Conservation (phyloP, 495 filamentous ascomycete genomes). For the Penicillium canescens region DNA sequence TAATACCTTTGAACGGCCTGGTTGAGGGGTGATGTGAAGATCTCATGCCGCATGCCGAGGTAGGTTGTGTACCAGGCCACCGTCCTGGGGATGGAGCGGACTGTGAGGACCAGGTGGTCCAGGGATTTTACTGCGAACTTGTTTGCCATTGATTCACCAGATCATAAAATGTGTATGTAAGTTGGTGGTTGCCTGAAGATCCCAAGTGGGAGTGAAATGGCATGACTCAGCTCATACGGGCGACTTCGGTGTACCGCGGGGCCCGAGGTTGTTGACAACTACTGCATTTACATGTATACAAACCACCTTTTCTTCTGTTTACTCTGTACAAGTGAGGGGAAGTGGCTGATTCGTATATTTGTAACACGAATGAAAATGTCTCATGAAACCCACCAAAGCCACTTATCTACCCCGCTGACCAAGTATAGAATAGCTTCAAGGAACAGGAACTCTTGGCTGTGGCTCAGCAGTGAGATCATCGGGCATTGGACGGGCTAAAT, state of each 20-base stretch:
- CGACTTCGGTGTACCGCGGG: background rate
- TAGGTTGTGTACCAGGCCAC: constrained; percentile 48
- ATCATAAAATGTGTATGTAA: background rate
- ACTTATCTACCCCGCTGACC: background rate
- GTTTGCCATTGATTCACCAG: constrained; percentile 11
- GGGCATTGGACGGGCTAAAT: background rate
- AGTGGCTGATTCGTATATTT: no score
- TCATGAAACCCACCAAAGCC: no score
- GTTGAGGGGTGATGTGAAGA: constrained; percentile 38
- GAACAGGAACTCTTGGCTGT: constrained; percentile 2
- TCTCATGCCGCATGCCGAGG: constrained; percentile 52
- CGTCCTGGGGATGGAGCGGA: constrained; percentile 43
- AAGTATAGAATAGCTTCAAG: constrained; percentile 1
- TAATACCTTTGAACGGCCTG: constrained; percentile 29
- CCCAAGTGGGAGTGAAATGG: background rate
- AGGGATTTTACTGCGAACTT: constrained; percentile 41
- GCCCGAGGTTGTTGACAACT: background rate
- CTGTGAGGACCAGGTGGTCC: constrained; percentile 56
- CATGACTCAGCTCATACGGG: constrained; percentile 2
- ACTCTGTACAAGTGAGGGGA: no score
- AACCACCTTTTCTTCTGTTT: no score
- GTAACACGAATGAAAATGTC: no score
- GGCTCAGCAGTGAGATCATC: constrained; percentile 7
- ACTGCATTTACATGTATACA: no score
- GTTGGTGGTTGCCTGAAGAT: background rate